phyloP scores from a whole-genome alignment of 23 red algal genomes.

The Cyanidiococcus yangmingshanensis region DNA sequence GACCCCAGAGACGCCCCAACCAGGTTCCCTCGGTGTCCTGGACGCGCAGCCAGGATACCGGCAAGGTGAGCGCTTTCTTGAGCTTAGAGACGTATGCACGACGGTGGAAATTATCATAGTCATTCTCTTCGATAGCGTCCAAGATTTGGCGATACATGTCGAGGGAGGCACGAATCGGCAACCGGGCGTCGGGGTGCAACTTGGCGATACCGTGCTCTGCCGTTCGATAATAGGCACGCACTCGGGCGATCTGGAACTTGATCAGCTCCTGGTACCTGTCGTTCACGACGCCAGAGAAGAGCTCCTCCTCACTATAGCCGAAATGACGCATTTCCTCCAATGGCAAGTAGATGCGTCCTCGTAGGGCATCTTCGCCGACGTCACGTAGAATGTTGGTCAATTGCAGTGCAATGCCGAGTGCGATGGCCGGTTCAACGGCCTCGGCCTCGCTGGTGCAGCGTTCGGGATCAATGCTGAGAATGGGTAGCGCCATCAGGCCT shows the following conservation, averaged over 20 bases:
- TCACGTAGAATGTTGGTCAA: slow-evolving; percentile 94
- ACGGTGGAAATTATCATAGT: slow-evolving; percentile 83
- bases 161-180: slow-evolving; percentile 78
- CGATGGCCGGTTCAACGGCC: slow-evolving; percentile 57
- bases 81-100: slow-evolving; percentile 65
- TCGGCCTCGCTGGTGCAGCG: slow-evolving; percentile 35
- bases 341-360: slow-evolving; percentile 89
- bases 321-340: slow-evolving; percentile 74
- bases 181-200: slow-evolving; percentile 49
- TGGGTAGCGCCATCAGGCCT: slow-evolving; percentile 85
- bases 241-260: slow-evolving; percentile 88
- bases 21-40: slow-evolving; percentile 3
- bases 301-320: slow-evolving; percentile 63
- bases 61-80: slow-evolving; percentile 62
- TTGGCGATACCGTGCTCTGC: slow-evolving; percentile 60
- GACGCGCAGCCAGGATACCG: slow-evolving; percentile 28
- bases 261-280: slow-evolving; percentile 67
- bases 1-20: slow-evolving; percentile 7
- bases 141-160: slow-evolving; percentile 94
- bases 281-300: slow-evolving; percentile 69
- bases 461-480: slow-evolving; percentile 55
- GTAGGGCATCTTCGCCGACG: slow-evolving; percentile 84
- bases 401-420: slow-evolving; percentile 76
- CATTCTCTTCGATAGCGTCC: slow-evolving; percentile 75
- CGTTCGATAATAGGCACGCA: slow-evolving; percentile 54